Evolutionary conservation across 345 rosid species (phyloP).

Genomic region (Rhodamnia rubescens): DNA sequence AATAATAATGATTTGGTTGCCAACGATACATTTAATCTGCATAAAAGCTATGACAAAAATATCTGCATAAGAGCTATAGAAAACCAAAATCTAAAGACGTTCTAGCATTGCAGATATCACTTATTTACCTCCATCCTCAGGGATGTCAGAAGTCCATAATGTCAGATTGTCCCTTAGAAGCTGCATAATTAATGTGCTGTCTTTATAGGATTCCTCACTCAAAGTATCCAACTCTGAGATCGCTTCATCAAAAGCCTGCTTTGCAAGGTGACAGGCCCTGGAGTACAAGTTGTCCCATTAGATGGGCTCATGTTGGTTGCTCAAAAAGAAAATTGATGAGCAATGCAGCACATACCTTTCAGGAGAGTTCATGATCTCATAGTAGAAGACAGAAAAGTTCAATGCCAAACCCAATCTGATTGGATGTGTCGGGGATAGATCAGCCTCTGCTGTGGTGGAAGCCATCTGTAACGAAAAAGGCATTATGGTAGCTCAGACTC

Average conservation of each 20-base stretch:
- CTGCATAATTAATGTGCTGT: conserved; percentile 31
- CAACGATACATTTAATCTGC: not conserved
- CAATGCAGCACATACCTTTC: conserved; percentile 11
- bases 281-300: not conserved
- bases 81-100: not conserved
- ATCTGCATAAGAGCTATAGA: not conserved
- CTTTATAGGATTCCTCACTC: conserved; percentile 30
- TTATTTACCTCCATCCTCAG: conserved; percentile 24
- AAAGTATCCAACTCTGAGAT: conserved; percentile 22
- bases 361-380: conserved; percentile 28
- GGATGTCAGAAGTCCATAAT: conserved; percentile 28
- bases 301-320: not conserved
- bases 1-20: not conserved
- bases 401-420: conserved; percentile 32
- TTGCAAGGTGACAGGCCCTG: conserved; percentile 33
- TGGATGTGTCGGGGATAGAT: conserved; percentile 24
- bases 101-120: not conserved
- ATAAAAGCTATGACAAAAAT: not conserved
- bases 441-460: conserved; percentile 21
- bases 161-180: conserved; percentile 35
- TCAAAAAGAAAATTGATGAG: not conserved
- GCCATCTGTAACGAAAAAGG: conserved; percentile 9
- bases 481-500: not conserved
- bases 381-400: conserved; percentile 33
- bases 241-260: conserved; percentile 28